Evolutionary conservation across 768 basidiomycete species (phyloP), one percentile per base, ranked within the genome.

Genomic region (Tephrocybe sp.): DNA sequence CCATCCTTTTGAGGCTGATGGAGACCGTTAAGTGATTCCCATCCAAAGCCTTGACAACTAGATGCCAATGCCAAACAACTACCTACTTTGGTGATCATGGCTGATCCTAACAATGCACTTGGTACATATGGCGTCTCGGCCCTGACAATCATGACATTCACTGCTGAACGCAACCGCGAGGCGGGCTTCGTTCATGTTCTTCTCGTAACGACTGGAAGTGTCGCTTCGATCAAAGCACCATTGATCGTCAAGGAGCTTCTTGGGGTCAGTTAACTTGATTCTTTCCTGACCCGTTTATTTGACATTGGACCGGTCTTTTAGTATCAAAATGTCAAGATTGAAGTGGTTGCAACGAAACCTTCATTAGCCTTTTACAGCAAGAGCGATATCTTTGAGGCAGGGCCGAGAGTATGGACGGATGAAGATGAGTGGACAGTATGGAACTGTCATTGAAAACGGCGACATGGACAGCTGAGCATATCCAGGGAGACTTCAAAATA

Each of bases 221-320:
- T 99, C 8, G 95, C 96, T 0, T 93, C 93, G 45, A 82, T 98
- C 64, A 98, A 98, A 63, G 86, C 86, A 1, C 93, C 95, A 3
- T 77, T 97, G 47, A 97, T 99, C 52, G 90, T 92, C 17, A 67
- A 76, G 24, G 88, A 87, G 56, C 76, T 98, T 25, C 72, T 88
- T 37, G 70, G 73, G 38, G 88, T 78, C 34, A 51, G 70, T 70
- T 38, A 17, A 32, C 18, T 32, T 23, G 23, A 42, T 39, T 37
- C 34, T 1, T 34, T 40, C 54, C 33, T 34, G 36, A 32, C n/a
- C 11, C 15, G 37, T 36, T 9, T 28, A 15, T 40, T 21, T 48
- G 28, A 52, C 45, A 11, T 39, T 43, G 10, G 6, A 33, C n/a
- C 24, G 44, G 32, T 26, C 42, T 21, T 15, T 25, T 61, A 98